Evolutionary conservation across 2,329 filamentous ascomycete genomes (phyloP), one percentile per base, ranked within the genome.

Genomic region (Colletotrichum karsti): DNA sequence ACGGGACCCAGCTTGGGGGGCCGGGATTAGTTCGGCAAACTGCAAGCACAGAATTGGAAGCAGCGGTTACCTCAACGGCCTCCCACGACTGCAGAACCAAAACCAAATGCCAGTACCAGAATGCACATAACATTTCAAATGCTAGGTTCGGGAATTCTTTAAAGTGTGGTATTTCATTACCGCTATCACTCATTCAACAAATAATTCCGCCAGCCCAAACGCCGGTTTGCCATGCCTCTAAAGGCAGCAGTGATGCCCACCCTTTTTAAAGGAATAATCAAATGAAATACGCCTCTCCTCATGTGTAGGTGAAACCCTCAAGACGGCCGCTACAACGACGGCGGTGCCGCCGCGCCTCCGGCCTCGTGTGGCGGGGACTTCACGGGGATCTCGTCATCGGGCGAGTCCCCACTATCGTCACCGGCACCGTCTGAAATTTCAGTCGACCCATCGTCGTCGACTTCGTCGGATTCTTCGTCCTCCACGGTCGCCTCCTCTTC

Each of bases 371-470:
- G 53, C 18, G 61, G 20, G 18, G 54, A 65, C 48, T 69, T 69
- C 13, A 67, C 50, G 7, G 63, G 67, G 12, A 54, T 71, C 20
- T 39, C 56, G n/a, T 71, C 67, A n/a, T 69, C 63, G 48, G 67
- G 69, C 28, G 59, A 69, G 28, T 72, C 70, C 37, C 74, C 71
- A 39, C 63, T 67, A 15, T 72, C 67, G n/a, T 72, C 64, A 24
- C 69, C 69, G 12, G 24, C 67, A 28, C 63, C 69, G 69, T 76
- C 77, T 67, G 74, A 60, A 30, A 67, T 65, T 39, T 71, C 74
- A n/a, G 75, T 76, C 18, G 76, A 77, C 15, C 75, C 77, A 7
- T 79, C 74, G 58, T 79, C 75, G 20, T 77, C 77, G 26, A 76
- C 77, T 13, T 77, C 75, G 6, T 77, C 75, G 2, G 77, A 76